Evolutionary conservation across 805 yeast species (phyloP).

Genomic region (Metschnikowia anglica): DNA sequence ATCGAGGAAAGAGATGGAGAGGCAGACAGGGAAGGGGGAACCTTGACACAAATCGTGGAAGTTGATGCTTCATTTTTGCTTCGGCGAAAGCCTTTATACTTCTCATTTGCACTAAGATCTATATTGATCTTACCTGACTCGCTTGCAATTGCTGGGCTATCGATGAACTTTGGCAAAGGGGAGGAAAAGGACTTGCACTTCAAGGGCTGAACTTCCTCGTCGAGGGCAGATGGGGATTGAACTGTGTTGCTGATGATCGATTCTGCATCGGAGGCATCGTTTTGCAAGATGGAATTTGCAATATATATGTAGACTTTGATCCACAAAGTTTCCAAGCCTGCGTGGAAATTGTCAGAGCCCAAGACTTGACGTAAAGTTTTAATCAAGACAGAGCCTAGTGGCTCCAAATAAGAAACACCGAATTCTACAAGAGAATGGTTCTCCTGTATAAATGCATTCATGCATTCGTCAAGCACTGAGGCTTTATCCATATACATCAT

Average conservation of each 20-base stretch:
- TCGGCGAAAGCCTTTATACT: constrained; percentile 45
- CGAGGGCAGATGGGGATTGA: constrained; percentile 6
- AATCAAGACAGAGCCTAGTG: constrained; percentile 41
- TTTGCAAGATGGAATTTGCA: constrained; percentile 38
- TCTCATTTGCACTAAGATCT: constrained; percentile 32
- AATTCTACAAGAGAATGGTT: constrained; percentile 27
- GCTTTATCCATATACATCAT: constrained; percentile 33
- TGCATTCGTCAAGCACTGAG: constrained; percentile 32
- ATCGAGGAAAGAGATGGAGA: constrained; percentile 13
- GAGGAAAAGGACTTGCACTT: constrained; percentile 11
- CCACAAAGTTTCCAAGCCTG: constrained; percentile 38
- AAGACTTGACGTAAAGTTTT: constrained; percentile 39
- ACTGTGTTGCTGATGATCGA: constrained; percentile 20
- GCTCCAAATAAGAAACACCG: constrained; percentile 37
- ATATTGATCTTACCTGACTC: constrained; percentile 23
- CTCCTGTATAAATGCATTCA: constrained; percentile 33
- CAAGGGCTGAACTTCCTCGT: constrained; percentile 28
- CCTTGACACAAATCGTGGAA: constrained; percentile 6
- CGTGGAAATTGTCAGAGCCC: constrained; percentile 31
- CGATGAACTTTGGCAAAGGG: constrained; percentile 9
- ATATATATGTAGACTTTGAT: constrained; percentile 39
- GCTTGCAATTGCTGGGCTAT: background rate
- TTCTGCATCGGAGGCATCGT: constrained; percentile 26
- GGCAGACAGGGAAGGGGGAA: constrained; percentile 16
- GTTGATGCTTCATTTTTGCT: constrained; percentile 18